Conservation (phyloP, 2,329 filamentous ascomycete species). For the Rutstroemia sp. region DNA sequence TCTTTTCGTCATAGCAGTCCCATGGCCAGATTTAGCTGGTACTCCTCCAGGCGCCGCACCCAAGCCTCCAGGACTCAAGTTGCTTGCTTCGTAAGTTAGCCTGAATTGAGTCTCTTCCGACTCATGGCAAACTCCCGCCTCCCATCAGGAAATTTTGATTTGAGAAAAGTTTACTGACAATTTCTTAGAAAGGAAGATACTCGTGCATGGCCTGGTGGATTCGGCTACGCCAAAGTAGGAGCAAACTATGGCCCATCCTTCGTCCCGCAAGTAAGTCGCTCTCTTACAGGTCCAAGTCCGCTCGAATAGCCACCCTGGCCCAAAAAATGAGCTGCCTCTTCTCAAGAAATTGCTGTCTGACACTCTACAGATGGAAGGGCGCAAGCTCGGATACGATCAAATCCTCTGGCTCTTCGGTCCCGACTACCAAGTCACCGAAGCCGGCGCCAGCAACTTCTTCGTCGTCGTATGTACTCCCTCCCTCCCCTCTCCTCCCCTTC, state of each 20-base stretch:
- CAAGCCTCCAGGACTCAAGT: constrained; percentile 51
- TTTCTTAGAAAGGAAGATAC: constrained; percentile 55
- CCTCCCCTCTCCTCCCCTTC: neutral
- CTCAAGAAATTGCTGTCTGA: too few relatives aligned
- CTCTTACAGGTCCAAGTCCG: neutral
- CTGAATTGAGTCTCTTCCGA: neutral
- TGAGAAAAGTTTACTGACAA: neutral
- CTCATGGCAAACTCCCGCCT: too few relatives aligned
- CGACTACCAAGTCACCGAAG: constrained; percentile 62
- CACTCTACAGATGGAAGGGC: constrained; percentile 48
- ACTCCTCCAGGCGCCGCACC: constrained; percentile 30
- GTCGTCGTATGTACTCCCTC: constrained; percentile 40
- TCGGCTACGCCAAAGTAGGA: constrained; percentile 86
- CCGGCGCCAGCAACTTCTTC: constrained; percentile 89
- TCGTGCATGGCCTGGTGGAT: constrained; percentile 87
- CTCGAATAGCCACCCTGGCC: too few relatives aligned
- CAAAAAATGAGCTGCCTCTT: too few relatives aligned
- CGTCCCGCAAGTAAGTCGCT: constrained; percentile 41
- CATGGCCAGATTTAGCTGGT: constrained; percentile 39
- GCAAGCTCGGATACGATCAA: constrained; percentile 70
- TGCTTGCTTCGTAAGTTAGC: constrained; percentile 55
- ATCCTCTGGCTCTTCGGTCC: constrained; percentile 82
- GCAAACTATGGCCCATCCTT: constrained; percentile 88
- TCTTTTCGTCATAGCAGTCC: constrained; percentile 68
- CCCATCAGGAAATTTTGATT: too few relatives aligned